Conservation (phyloP, 2,329 filamentous ascomycete species). For the Penicillium vulpinum region DNA sequence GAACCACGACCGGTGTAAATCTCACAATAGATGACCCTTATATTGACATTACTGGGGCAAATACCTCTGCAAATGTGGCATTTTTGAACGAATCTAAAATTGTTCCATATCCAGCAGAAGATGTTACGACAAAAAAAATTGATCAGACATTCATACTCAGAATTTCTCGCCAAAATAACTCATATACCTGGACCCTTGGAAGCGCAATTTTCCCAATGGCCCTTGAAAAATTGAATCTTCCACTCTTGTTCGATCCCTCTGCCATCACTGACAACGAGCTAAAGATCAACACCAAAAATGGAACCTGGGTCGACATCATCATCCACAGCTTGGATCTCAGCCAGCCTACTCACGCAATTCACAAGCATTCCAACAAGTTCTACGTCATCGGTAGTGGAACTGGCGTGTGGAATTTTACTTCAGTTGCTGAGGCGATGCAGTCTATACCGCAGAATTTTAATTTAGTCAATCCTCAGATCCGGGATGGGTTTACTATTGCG, state of each 20-base stretch:
- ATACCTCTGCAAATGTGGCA: conserved; percentile 42
- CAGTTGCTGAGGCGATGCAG: conserved; percentile 54
- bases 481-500: no score
- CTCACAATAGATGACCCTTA: conserved; percentile 32
- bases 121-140: conserved; percentile 43
- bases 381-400: conserved; percentile 56
- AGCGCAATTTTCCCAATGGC: conserved; percentile 42
- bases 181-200: conserved; percentile 55
- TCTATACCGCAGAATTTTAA: conserved; percentile 42
- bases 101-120: conserved; percentile 50
- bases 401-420: conserved; percentile 54
- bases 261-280: conserved; percentile 34
- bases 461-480: no score
- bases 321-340: conserved; percentile 47
- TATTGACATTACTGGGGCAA: conserved; percentile 52
- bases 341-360: conserved; percentile 61
- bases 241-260: conserved; percentile 51
- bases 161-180: conserved; percentile 35
- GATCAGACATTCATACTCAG: conserved; percentile 49
- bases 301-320: conserved; percentile 59
- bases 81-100: conserved; percentile 48
- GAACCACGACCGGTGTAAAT: no score
- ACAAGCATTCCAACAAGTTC: conserved; percentile 65
- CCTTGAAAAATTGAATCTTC: conserved; percentile 39
- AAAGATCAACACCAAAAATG: conserved; percentile 50